Percentiles rank a stretch among this genome's conserved stretches.
Evolutionary conservation across 2,329 filamentous ascomycete species (phyloP).

Genomic region (Ophiobolus disseminans): DNA sequence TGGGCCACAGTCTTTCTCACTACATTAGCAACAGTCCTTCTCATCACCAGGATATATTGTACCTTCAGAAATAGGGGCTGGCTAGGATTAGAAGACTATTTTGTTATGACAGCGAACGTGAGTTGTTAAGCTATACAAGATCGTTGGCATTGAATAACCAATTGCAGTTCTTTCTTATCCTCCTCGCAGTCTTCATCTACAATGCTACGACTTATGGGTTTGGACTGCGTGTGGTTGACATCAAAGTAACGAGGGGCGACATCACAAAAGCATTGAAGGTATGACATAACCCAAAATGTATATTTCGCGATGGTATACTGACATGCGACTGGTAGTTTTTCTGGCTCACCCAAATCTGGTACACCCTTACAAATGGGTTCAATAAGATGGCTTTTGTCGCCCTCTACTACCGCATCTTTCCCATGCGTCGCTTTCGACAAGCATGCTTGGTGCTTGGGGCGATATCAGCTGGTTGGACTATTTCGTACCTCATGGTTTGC

Average conservation of each 20-base stretch:
- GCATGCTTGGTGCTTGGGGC: conserved; percentile 22
- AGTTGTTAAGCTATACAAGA: background rate
- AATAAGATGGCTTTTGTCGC: conserved; percentile 36
- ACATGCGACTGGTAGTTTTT: conserved; percentile 21
- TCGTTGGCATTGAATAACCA: conserved; percentile 1
- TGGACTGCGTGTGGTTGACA: conserved; percentile 23
- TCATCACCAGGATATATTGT: conserved; percentile 21
- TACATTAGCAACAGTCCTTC: conserved; percentile 20
- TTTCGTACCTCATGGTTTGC: conserved; percentile 24
- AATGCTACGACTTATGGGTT: conserved; percentile 31
- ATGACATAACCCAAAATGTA: background rate
- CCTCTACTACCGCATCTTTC: conserved; percentile 35
- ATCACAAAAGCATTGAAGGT: conserved; percentile 26
- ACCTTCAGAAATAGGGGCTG: conserved; percentile 33
- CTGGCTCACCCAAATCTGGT: conserved; percentile 32
- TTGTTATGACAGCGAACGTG: conserved; percentile 31
- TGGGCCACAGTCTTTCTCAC: conserved; percentile 30
- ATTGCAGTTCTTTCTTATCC: conserved; percentile 19
- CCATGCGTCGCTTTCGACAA: conserved; percentile 21
- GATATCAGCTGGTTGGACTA: conserved; percentile 22
- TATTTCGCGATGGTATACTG: background rate
- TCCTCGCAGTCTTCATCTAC: conserved; percentile 18
- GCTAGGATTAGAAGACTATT: conserved; percentile 33
- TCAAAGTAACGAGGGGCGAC: conserved; percentile 24
- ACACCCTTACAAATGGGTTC: conserved; percentile 31